phyloP scores from a whole-genome alignment of 768 basidiomycete genomes.

The Mycena haematopus region DNA sequence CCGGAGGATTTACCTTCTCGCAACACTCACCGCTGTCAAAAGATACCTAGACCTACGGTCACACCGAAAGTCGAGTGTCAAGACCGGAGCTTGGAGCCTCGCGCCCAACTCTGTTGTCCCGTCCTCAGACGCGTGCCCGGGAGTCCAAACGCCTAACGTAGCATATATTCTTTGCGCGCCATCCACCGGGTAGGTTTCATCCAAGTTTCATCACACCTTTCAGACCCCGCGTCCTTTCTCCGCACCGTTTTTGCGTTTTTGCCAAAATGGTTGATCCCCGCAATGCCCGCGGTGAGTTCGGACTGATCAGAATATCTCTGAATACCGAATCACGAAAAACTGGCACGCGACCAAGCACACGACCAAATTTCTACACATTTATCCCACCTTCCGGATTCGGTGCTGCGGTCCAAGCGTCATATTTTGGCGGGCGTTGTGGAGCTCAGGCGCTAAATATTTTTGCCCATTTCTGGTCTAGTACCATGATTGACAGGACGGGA shows the following conservation, averaged over 20 bases:
- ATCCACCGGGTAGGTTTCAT: neutral
- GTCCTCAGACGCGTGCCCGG: conserved; percentile 2
- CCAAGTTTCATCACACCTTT: neutral
- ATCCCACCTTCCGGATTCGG: neutral
- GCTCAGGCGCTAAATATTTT: neutral
- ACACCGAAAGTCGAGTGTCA: conserved; percentile 1
- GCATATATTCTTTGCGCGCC: neutral
- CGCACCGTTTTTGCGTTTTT: conserved; percentile 15
- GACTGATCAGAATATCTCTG: neutral
- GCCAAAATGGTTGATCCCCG: conserved; percentile 10
- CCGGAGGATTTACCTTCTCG: neutral
- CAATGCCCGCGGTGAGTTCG: neutral
- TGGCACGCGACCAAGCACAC: neutral
- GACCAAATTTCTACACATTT: neutral
- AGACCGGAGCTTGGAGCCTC: conserved; percentile 9
- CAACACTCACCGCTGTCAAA: conserved; percentile 2
- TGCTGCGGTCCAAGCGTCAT: conserved; percentile 23
- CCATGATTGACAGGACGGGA: conserved; percentile 20
- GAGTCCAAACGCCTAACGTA: neutral
- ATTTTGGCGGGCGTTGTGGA: conserved; percentile 22
- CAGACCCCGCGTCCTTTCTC: neutral
- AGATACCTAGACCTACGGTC: neutral
- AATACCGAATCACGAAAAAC: neutral
- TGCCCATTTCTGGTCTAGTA: neutral
- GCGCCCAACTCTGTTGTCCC: neutral